phyloP scores from a whole-genome alignment of 345 rosid species.

The Arabis alpina region DNA sequence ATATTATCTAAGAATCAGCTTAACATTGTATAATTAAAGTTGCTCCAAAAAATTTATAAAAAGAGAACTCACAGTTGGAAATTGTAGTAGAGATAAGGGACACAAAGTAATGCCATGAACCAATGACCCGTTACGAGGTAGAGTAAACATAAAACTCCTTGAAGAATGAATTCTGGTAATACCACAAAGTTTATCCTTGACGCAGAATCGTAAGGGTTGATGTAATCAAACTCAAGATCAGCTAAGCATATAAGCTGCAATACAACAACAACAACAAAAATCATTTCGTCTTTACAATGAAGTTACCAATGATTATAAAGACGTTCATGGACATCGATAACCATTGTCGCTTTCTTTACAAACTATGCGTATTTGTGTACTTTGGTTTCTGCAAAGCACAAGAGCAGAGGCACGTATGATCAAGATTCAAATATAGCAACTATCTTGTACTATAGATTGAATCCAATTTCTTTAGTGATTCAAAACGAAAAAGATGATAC shows the following conservation, averaged over 20 bases:
- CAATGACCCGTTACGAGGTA: conserved; percentile 71
- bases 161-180: conserved; percentile 60
- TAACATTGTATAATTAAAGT: background rate
- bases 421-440: background rate
- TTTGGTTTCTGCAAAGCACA: conserved; percentile 6
- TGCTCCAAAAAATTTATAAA: background rate
- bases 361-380: background rate
- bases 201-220: conserved; percentile 77
- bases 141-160: conserved; percentile 57
- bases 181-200: conserved; percentile 68
- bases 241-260: conserved; percentile 78
- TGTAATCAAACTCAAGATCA: conserved; percentile 77
- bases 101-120: conserved; percentile 62
- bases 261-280: too few relatives aligned
- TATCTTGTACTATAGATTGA: background rate
- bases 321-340: background rate
- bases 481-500: too few relatives aligned
- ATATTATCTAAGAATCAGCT: background rate
- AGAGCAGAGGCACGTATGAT: background rate
- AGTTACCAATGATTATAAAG: too few relatives aligned
- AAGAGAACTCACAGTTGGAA: conserved; percentile 60
- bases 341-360: background rate
- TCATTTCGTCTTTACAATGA: too few relatives aligned
- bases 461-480: too few relatives aligned
- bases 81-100: conserved; percentile 70